These are phyloP conservation scores for Alectoria sarmentosa DNA, from an alignment of 495 filamentous ascomycete species.

Conservation along the genomic window DNA sequence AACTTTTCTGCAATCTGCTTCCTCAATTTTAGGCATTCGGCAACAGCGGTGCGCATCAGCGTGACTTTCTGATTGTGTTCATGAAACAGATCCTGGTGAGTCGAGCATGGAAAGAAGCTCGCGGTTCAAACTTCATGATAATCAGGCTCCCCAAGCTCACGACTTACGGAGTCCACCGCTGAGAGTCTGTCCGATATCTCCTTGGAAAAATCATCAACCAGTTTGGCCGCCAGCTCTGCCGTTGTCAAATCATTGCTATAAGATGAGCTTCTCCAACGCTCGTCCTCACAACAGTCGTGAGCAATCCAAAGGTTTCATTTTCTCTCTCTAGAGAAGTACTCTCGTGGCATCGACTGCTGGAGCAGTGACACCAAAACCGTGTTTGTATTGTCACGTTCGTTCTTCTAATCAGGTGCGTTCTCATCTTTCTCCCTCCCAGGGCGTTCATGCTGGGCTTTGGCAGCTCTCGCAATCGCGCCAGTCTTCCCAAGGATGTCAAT, in stretches of 20 bases:
- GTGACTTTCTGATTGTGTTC: not conserved
- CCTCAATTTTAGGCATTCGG: not conserved
- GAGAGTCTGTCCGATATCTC: not conserved
- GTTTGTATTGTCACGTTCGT: not conserved
- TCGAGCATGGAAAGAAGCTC: not conserved
- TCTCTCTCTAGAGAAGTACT: conserved; percentile 26
- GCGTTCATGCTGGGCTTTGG: not conserved
- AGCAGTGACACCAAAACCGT: not conserved
- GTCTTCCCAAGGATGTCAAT: not conserved
- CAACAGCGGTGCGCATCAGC: not conserved
- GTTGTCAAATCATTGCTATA: conserved; percentile 55
- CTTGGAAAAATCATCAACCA: not conserved
- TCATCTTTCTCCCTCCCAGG: too few species aligned
- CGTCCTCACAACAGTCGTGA: conserved; percentile 60
- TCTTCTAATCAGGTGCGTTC: not conserved
- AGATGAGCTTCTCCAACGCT: conserved; percentile 58
- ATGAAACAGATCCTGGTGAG: not conserved
- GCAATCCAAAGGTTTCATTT: conserved; percentile 58
- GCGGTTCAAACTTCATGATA: not conserved
- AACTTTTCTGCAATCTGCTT: not conserved
- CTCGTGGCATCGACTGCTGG: not conserved
- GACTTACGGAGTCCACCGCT: not conserved
- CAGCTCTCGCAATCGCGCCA: not conserved
- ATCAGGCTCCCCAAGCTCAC: not conserved
- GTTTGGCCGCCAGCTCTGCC: conserved; percentile 21